Evolutionary conservation across 306 rosid species (phyloP), one percentile per base, ranked within the genome.

Genomic region (Carpinus viminea): DNA sequence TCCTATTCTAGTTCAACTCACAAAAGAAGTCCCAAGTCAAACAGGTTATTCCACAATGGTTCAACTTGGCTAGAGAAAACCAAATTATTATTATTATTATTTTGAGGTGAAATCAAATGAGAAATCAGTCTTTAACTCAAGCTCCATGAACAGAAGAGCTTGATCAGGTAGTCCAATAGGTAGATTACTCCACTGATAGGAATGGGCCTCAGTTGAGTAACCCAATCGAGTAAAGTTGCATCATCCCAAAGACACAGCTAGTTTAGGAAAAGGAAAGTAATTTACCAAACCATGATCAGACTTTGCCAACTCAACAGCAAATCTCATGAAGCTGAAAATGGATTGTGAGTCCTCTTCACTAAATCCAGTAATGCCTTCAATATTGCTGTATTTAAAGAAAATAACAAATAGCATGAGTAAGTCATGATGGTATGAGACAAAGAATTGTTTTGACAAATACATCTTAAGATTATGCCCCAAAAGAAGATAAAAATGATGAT

Each of bases 361-460:
- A 84, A 95, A 93, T 74, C 98, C 99, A 59, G 93, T 83, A 80
- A 95, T 91, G 79, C 99, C 99, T 71, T 93, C 94, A 73, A 93
- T 89, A 75, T 74, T 87, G 79, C 99, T 93, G 91, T 53, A 77
- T 81, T 64, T 57, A 73, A 79, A 82, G 68, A 61, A 77, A 76
- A 80, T 41, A 83, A 66, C 21, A 61, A 71, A 68, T 43, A 47
- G 74, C 74, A 60, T 55, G 61, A 68, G 79, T 45, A 72, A 74
- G 70, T 83, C 45, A 74, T 74, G 46, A 24, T 73, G 73, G 28
- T 59, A 76, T 2, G 55, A 43, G 65, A 43, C 47, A 69, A 28
- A 78, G 21, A 48, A 71, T 78, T 4, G 38, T 31, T 56, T 71
- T 50, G 8, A 70, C 38, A 26, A 70, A 46, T 48, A 51, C 17